Evolutionary conservation across 176 grass and related monocot species (phyloP).

Genomic region (Tillandsia leiboldiana): DNA sequence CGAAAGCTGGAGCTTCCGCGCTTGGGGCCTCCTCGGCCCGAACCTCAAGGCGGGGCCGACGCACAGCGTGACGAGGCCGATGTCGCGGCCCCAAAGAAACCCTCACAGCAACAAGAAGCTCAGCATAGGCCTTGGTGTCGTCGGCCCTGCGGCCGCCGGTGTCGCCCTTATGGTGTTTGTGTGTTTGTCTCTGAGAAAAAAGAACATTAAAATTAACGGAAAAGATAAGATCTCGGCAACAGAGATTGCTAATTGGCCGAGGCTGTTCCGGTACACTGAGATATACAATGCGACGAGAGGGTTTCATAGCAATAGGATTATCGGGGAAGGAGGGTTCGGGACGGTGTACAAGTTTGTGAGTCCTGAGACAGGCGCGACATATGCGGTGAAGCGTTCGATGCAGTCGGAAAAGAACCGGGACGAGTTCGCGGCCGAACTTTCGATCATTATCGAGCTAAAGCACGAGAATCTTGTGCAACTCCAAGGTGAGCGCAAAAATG

Average conservation of each 20-base stretch:
- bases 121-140: conserved; percentile 16
- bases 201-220: conserved; percentile 9
- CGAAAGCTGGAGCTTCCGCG: conserved; percentile 43
- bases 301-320: conserved; percentile 33
- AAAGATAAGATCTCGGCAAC: not conserved
- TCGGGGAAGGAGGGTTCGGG: conserved; percentile 37
- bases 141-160: conserved; percentile 9
- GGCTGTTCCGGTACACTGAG: conserved; percentile 31
- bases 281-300: conserved; percentile 29
- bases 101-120: conserved; percentile 16
- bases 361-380: conserved; percentile 19
- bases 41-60: conserved; percentile 8
- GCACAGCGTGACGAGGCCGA: conserved; percentile 10
- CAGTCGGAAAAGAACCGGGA: conserved; percentile 30
- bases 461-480: conserved; percentile 48
- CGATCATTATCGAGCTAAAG: conserved; percentile 35
- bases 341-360: conserved; percentile 33
- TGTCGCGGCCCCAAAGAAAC: not conserved
- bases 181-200: conserved; percentile 22
- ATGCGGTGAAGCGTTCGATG: conserved; percentile 42
- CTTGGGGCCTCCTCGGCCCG: conserved; percentile 6
- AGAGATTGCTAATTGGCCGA: conserved; percentile 17
- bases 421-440: conserved; percentile 37
- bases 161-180: conserved; percentile 31
- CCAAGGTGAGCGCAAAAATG: not conserved